Percentiles rank a stretch among this genome's conserved stretches.
Evolutionary conservation across 352 stramenopile genomes (phyloP).

Genomic region (Thraustotheca clavata): DNA sequence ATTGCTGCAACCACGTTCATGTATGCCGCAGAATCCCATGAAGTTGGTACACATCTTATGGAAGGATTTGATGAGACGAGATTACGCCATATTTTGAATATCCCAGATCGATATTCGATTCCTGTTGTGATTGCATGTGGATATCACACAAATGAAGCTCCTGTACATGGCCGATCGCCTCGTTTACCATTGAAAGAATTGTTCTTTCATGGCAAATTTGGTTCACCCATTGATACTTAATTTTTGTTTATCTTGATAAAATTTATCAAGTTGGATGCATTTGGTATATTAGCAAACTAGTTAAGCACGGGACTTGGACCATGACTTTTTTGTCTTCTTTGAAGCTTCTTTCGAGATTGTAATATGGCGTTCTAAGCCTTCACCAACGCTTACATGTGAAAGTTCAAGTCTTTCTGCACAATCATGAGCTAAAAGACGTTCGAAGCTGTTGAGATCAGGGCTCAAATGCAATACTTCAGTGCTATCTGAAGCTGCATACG

Average conservation of each 20-base stretch:
- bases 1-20: constrained; percentile 67
- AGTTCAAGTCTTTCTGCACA: constrained; percentile 69
- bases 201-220: constrained; percentile 84
- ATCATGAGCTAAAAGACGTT: constrained; percentile 72
- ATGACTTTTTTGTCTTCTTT: constrained; percentile 4
- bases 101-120: constrained; percentile 68
- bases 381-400: constrained; percentile 53
- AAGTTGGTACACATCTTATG: constrained; percentile 49
- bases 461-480: constrained; percentile 52
- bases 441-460: constrained; percentile 70
- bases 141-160: constrained; percentile 31
- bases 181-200: constrained; percentile 53
- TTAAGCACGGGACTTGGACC: constrained; percentile 9
- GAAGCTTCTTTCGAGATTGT: constrained; percentile 26
- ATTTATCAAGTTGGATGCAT: not conserved
- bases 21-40: constrained; percentile 56
- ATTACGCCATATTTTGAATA: constrained; percentile 52
- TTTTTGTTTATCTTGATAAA: not conserved
- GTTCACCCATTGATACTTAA: constrained; percentile 25
- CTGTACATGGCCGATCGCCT: constrained; percentile 27
- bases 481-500: constrained; percentile 42
- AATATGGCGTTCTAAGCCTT: constrained; percentile 71
- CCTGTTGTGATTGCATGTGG: constrained; percentile 65
- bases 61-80: constrained; percentile 69
- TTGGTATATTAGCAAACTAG: not conserved